Base-by-base conservation (phyloP, 2,329 filamentous ascomycete species). In the Fusarium transvaalense region DNA sequence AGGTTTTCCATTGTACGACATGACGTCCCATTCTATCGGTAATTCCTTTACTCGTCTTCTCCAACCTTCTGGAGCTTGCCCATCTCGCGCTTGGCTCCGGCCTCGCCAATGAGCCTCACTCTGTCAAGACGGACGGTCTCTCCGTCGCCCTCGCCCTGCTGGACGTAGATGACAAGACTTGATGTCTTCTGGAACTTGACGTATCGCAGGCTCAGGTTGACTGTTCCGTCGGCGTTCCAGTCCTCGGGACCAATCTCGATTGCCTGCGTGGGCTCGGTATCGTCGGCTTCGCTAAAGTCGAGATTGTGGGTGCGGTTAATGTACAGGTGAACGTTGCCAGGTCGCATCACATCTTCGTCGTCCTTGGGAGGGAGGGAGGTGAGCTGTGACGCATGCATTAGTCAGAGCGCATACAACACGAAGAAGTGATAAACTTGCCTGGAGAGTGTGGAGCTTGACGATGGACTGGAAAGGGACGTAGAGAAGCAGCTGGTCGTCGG, bases 181-280 rank as follows among this genome's bases (percentile, higher is more conserved):
- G 89, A 91, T 55, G 97, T 92, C 76, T 94, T 97, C 82, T 98
- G 96, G 84, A 98, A 99, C 82, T 97, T 97, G 81, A 99, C 96
- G 76, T 95, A 97, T 15, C 94, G 92, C 74, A 98, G 82, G 43
- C 86, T 81, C 55, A 95, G 82, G 73, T 85, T 92, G 15, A 89
- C 91, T 10, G 92, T 95, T 52, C 89, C 91, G 15, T 92, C 88
- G 43, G 85, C 83, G 78, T 94, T 92, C 95, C 96, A 99, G 76
- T 97, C 93, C 53, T 86, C 85, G 45, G 89, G 83, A 64, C 86
- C 84, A 42, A 99, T 85, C 74, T 90, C 90, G 62, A 97, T 88
- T 53, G 85, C 86, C 80, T 99, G 96, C 17, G 92, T 94, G 1
- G 92, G 87, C 48, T 90, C 86, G 54, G 92, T 90, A 75, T 95